Conservation (phyloP, 2,329 filamentous ascomycete species). For the Aspergillus tubingensis region DNA sequence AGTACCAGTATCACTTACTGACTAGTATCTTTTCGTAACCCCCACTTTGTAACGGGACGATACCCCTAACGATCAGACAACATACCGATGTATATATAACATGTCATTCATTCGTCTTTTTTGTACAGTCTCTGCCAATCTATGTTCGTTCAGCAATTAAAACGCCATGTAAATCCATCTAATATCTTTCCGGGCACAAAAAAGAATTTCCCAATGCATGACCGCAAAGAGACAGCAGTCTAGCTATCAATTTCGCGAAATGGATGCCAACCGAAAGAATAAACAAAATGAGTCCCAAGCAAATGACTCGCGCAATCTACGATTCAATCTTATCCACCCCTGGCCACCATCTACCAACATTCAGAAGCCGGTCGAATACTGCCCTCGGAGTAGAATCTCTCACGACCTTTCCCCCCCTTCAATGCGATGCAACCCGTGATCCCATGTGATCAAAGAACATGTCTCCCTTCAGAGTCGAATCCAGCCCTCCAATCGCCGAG, state of each 20-base stretch:
- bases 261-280: not conserved
- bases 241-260: not conserved
- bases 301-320: not conserved
- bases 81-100: not conserved
- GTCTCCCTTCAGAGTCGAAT: constrained; percentile 44
- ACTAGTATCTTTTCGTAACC: too few relatives aligned
- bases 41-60: too few relatives aligned
- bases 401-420: not conserved
- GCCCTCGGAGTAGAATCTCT: not conserved
- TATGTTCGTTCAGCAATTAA: constrained; percentile 3
- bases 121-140: not conserved
- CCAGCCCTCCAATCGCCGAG: constrained; percentile 46
- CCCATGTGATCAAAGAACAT: constrained; percentile 48
- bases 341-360: not conserved
- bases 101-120: not conserved
- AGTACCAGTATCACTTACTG: too few relatives aligned
- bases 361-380: not conserved
- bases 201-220: not conserved
- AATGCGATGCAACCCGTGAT: constrained; percentile 37
- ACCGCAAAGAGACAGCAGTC: not conserved
- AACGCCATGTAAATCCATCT: constrained; percentile 14
- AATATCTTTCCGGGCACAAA: constrained; percentile 9
- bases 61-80: not conserved
- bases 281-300: not conserved
- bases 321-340: not conserved